A percentile compares a stretch with the other conserved stretches of the same genome.
Evolutionary conservation across 2,329 filamentous ascomycete genomes (phyloP).

Genomic region (Aspergillus aculeatus): DNA sequence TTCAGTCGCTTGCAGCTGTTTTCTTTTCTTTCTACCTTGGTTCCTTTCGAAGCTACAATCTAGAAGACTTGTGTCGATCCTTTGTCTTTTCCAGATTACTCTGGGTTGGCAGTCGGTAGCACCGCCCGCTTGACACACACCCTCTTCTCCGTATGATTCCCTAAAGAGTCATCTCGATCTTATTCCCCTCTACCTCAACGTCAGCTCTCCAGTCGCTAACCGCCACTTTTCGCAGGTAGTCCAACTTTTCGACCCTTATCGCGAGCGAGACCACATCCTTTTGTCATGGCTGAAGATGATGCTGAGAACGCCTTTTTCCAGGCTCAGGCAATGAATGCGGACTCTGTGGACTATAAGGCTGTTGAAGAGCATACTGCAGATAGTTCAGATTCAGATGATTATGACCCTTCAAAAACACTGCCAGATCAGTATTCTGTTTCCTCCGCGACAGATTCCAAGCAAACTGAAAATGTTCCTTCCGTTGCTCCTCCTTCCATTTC

Average conservation of each 20-base stretch:
- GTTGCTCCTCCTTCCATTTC: conserved; percentile 23
- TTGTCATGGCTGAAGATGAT: conserved; percentile 53
- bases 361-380: conserved; percentile 55
- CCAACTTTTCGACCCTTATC: conserved; percentile 9
- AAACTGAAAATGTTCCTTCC: conserved; percentile 30
- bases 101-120: not conserved
- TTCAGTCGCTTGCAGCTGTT: not conserved
- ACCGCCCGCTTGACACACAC: not conserved
- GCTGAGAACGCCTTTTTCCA: conserved; percentile 55
- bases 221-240: not conserved
- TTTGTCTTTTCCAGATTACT: not conserved
- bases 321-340: conserved; percentile 47
- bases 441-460: conserved; percentile 31
- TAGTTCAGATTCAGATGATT: conserved; percentile 57
- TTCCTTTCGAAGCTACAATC: not conserved
- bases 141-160: not conserved
- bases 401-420: conserved; percentile 52
- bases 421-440: conserved; percentile 41
- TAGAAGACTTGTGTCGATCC: not conserved
- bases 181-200: not conserved
- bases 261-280: conserved; percentile 12
- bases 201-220: not conserved
- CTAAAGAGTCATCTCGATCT: not conserved
- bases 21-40: not conserved
- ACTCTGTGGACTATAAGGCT: conserved; percentile 39